Conservation (phyloP, 345 rosid species). For the Lagerstroemia speciosa region DNA sequence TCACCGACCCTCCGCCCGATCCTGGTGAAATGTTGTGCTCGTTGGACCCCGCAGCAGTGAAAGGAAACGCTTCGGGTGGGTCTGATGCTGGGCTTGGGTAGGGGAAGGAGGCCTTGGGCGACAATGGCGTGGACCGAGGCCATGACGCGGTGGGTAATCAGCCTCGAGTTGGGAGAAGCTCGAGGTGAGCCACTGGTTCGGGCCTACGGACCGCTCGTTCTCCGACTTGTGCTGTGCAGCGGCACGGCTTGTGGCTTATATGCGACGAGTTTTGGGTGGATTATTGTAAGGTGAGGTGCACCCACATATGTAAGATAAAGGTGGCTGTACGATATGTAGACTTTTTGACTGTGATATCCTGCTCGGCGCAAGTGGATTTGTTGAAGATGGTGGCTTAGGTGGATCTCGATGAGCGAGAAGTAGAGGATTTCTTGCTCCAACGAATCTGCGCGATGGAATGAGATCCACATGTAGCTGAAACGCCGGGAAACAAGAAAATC, state of each 20-base stretch:
- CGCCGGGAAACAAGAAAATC: not conserved
- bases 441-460: not conserved
- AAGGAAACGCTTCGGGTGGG: slow-evolving; percentile 17
- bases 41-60: slow-evolving; percentile 18
- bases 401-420: not conserved
- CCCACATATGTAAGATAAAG: too few species aligned
- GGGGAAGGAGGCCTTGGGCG: slow-evolving; percentile 41
- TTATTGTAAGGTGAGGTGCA: not conserved
- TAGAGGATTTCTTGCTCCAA: not conserved
- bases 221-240: not conserved
- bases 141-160: slow-evolving; percentile 24
- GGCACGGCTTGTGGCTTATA: not conserved
- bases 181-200: not conserved
- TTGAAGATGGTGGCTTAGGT: not conserved
- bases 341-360: not conserved
- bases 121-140: slow-evolving; percentile 59
- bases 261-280: not conserved
- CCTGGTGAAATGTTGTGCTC: slow-evolving; percentile 23
- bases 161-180: not conserved
- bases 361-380: not conserved
- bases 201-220: not conserved
- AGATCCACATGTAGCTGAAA: not conserved
- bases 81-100: slow-evolving; percentile 35
- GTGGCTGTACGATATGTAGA: not conserved
- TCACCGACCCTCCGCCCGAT: slow-evolving; percentile 27